phyloP scores from a whole-genome alignment of 176 grass and related monocot genomes.

The Ampelocalamus luodianensis region DNA sequence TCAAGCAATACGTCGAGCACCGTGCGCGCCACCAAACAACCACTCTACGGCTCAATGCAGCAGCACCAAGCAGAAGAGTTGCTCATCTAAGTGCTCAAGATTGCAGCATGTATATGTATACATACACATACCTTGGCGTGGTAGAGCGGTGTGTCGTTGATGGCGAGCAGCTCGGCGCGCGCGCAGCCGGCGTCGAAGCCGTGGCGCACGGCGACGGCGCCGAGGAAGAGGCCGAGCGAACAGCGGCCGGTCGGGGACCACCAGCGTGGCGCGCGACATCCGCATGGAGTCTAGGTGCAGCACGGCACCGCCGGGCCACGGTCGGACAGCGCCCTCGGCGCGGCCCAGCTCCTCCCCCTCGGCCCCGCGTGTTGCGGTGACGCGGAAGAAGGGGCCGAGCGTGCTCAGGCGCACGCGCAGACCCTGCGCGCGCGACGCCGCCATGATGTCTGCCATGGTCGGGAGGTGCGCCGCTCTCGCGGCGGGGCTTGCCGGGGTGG shows the following conservation, averaged over 20 bases:
- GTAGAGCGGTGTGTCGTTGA: constrained; percentile 81
- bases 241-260: constrained; percentile 60
- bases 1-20: background rate
- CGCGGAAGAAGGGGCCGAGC: constrained; percentile 75
- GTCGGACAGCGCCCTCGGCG: constrained; percentile 70
- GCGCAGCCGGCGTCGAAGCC: constrained; percentile 81
- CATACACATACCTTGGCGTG: constrained; percentile 64
- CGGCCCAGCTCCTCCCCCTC: constrained; percentile 58
- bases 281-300: constrained; percentile 87
- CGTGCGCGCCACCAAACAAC: background rate
- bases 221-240: constrained; percentile 89
- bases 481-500: constrained; percentile 6
- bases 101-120: background rate
- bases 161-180: constrained; percentile 85
- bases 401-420: constrained; percentile 57
- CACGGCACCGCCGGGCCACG: constrained; percentile 64
- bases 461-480: constrained; percentile 39
- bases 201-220: constrained; percentile 76
- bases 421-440: constrained; percentile 63
- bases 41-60: background rate
- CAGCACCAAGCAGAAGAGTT: background rate
- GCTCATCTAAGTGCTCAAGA: background rate
- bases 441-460: constrained; percentile 76
- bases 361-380: constrained; percentile 42
- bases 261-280: constrained; percentile 62